These are phyloP conservation scores for Ceriops zippeliana DNA, from an alignment of 345 rosid species.

Conservation along the genomic window DNA sequence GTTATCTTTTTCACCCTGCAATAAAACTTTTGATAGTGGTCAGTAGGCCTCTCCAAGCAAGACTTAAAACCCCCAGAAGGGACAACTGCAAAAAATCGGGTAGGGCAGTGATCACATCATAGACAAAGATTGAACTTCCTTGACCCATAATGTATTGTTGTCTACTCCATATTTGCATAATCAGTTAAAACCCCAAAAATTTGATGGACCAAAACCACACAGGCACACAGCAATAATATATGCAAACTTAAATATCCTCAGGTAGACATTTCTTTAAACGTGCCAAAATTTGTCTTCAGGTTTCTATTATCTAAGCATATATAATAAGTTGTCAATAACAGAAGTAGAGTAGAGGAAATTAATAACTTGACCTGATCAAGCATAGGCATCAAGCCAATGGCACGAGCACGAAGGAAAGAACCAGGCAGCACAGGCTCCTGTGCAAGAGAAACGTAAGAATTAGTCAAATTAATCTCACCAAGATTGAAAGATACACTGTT, in stretches of 20 bases:
- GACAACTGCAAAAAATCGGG: neutral
- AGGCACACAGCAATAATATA: neutral
- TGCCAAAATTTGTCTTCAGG: neutral
- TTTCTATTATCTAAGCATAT: neutral
- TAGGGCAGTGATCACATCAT: neutral
- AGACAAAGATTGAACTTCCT: too few relatives aligned
- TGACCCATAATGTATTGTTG: too few relatives aligned
- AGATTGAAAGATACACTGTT: constrained; percentile 3
- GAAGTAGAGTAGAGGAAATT: neutral
- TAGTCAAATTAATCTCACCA: constrained; percentile 1
- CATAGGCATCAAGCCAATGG: constrained; percentile 99
- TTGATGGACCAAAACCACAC: neutral
- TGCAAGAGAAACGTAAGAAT: constrained; percentile 11
- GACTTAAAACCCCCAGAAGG: neutral
- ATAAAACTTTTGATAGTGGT: neutral
- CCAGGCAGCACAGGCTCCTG: constrained; percentile 96
- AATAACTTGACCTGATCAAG: constrained; percentile 67
- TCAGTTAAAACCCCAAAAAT: too few relatives aligned
- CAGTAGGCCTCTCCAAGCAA: neutral
- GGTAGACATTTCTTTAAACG: neutral
- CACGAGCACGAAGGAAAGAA: constrained; percentile 93
- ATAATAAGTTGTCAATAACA: neutral
- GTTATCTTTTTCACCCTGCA: constrained; percentile 96
- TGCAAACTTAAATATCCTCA: neutral
- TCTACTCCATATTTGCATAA: too few relatives aligned